Base-by-base conservation (phyloP, 345 rosid genomes). In the Gossypium stocksii region DNA sequence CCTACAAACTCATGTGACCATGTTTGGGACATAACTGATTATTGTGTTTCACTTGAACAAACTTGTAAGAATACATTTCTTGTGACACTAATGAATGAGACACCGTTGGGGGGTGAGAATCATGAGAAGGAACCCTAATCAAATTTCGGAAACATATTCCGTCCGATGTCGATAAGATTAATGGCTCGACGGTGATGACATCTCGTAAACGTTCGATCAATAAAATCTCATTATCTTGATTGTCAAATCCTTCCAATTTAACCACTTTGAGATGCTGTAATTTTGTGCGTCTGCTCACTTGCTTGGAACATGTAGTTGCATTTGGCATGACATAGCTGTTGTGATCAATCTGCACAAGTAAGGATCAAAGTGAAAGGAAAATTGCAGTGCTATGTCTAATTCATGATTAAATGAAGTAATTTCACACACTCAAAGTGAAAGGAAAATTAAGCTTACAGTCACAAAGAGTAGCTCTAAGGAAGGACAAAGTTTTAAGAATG, bases 341-440 rank as follows among this genome's bases (percentile, higher is more conserved):
- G n/a, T 80, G 80, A 85, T 89, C 91, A 59, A 85, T 76, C 90
- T 89, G 82, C 65, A 76, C 4, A 74, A 38, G 10, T 44, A 4
- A 25, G 58, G 58, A 53, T n/a, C 20, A 2, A 53, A 53, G 14
- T 49, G 23, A 16, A 62, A 20, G 44, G 41, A n/a, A 74, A 45
- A 11, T 27, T 4, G 19, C 41, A 34, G 41, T 34, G 7, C 1
- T 4, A 34, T 34, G 41, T 34, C 41, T 34, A 34, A 4, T 34
- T 34, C 7, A 34, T 34, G 41, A 34, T 34, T 4, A 34, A 34
- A 34, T 34, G 41, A 34, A 4, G 41, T 34, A 34, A 4, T 34
- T 34, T 34, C 7, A 34, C 41, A 34, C 41, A 34, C 7, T n/a
- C 20, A 17, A 53, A 53, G 19, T 49, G 43, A 16, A 62, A 20